phyloP scores from a whole-genome alignment of 2,329 filamentous ascomycete genomes.

The Sarocladium strictum region DNA sequence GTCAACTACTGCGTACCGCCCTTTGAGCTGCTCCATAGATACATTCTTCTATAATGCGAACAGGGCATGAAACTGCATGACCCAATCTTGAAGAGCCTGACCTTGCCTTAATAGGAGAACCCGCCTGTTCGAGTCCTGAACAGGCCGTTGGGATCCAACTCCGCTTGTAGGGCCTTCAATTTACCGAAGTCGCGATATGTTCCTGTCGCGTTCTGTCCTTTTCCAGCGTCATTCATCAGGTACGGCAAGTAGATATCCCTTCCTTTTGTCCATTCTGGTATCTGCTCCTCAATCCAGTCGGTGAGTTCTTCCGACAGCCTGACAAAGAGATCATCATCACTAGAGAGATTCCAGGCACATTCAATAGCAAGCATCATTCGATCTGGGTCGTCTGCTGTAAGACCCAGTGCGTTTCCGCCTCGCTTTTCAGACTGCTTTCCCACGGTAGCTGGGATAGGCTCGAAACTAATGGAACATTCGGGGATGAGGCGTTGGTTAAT shows the following conservation, averaged over 20 bases:
- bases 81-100: no score
- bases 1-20: no score
- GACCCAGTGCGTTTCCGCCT: slow-evolving; percentile 21
- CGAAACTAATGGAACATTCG: slow-evolving; percentile 24
- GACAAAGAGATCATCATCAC: slow-evolving; percentile 17
- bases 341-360: slow-evolving; percentile 16
- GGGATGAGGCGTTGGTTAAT: slow-evolving; percentile 17
- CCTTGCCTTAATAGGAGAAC: slow-evolving; percentile 19
- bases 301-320: slow-evolving; percentile 14
- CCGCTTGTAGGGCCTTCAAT: slow-evolving; percentile 24
- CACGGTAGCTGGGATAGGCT: slow-evolving; percentile 23
- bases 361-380: slow-evolving; percentile 20
- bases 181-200: slow-evolving; percentile 21
- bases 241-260: slow-evolving; percentile 20
- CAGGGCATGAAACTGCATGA: no score
- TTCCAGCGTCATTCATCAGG: slow-evolving; percentile 29
- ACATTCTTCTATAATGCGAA: no score
- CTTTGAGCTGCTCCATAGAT: no score
- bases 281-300: slow-evolving; percentile 16
- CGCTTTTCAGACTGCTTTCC: slow-evolving; percentile 15
- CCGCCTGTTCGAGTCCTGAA: slow-evolving; percentile 20
- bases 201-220: slow-evolving; percentile 25
- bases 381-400: slow-evolving; percentile 16
- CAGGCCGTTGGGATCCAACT: slow-evolving; percentile 22
- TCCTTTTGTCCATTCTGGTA: slow-evolving; percentile 17